Conservation (phyloP, 2,329 filamentous ascomycete genomes). For the Arthrobotrys entomopaga region DNA sequence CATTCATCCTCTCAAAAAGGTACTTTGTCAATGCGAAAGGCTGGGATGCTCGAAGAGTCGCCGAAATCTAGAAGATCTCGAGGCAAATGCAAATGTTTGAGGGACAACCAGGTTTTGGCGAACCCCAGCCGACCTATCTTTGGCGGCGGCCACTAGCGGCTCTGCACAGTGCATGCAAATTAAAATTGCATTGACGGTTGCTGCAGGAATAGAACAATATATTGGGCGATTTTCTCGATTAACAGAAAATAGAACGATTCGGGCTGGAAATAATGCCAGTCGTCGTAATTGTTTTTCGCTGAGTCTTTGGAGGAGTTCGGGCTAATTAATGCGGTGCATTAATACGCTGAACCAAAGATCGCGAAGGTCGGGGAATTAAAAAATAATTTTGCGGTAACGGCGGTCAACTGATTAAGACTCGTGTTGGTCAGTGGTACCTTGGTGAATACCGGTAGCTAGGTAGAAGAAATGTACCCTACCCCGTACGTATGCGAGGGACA, state of each 20-base stretch:
- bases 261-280: not conserved
- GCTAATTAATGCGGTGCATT: constrained; percentile 41
- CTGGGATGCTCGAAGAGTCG: not conserved
- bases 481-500: constrained; percentile 7
- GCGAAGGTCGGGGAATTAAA: constrained; percentile 15
- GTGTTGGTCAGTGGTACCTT: constrained; percentile 5
- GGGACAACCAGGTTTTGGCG: constrained; percentile 7
- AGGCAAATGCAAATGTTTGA: not conserved
- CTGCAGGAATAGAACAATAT: not conserved
- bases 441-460: not conserved
- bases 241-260: not conserved
- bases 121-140: constrained; percentile 21
- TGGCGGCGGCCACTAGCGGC: constrained; percentile 6
- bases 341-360: constrained; percentile 15
- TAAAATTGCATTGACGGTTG: constrained; percentile 15
- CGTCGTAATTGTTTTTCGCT: not conserved
- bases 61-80: constrained; percentile 10
- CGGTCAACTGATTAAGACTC: constrained; percentile 10
- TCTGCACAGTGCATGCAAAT: constrained; percentile 6
- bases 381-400: not conserved
- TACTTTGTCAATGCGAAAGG: constrained; percentile 7
- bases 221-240: not conserved
- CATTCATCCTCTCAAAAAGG: not conserved
- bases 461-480: not conserved
- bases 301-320: constrained; percentile 9